Percentiles rank a stretch among this genome's conserved stretches.
Conservation (phyloP, 2,329 filamentous ascomycete species). For the Botryotinia convoluta region DNA sequence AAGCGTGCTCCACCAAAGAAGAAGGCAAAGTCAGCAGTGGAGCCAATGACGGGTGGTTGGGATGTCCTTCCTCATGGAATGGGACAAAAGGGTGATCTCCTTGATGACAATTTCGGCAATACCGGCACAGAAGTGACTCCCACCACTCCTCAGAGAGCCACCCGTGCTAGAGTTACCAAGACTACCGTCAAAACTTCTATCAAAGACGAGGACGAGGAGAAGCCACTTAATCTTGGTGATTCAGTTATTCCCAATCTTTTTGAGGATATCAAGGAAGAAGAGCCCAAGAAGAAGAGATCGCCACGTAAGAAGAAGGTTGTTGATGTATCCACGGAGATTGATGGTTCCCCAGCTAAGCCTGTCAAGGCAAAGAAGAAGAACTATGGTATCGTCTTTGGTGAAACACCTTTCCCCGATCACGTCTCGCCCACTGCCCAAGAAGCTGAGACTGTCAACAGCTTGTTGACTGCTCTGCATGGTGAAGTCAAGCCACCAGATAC, state of each 20-base stretch:
- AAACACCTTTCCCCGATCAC: slow-evolving; percentile 67
- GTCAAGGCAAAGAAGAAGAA: slow-evolving; percentile 40
- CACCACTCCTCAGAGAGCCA: neutral
- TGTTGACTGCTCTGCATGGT: slow-evolving; percentile 66
- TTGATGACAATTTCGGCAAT: slow-evolving; percentile 19
- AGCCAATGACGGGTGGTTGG: slow-evolving; percentile 30
- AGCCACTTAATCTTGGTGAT: slow-evolving; percentile 11
- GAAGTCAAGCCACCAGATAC: slow-evolving; percentile 60
- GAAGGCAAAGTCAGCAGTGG: slow-evolving; percentile 15
- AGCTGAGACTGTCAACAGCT: slow-evolving; percentile 64
- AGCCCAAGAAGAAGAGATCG: slow-evolving; percentile 23
- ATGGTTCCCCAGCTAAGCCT: slow-evolving; percentile 8
- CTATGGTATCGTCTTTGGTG: slow-evolving; percentile 54
- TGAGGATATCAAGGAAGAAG: slow-evolving; percentile 10
- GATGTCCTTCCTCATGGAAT: slow-evolving; percentile 57
- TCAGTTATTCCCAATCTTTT: neutral
- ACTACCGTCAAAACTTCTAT: neutral
- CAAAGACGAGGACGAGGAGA: slow-evolving; percentile 12
- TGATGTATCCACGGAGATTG: slow-evolving; percentile 12
- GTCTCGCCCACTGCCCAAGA: slow-evolving; percentile 62
- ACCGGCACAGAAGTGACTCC: neutral
- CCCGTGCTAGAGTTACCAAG: neutral
- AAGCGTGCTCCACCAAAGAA: slow-evolving; percentile 23
- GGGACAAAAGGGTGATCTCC: slow-evolving; percentile 38
- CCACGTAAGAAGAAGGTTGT: slow-evolving; percentile 17